Evolutionary conservation across 495 filamentous ascomycete species (phyloP).

Genomic region (Daldinia childiae): DNA sequence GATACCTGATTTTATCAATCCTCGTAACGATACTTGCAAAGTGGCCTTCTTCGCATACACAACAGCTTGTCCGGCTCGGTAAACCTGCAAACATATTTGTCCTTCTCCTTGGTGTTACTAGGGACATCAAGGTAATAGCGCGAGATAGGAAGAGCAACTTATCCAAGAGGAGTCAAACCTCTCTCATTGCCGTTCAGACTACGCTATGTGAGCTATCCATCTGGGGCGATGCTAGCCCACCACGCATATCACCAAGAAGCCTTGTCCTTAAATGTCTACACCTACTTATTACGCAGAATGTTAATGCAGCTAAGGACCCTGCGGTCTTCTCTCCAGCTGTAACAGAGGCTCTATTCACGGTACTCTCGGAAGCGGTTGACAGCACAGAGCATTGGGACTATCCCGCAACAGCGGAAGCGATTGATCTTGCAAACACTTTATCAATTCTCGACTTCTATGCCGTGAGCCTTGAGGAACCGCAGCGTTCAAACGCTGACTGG

Average conservation of each 20-base stretch:
- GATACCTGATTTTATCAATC: slow-evolving; percentile 65
- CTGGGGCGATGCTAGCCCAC: slow-evolving; percentile 65
- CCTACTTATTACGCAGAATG: slow-evolving; percentile 60
- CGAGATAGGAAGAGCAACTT: slow-evolving; percentile 75
- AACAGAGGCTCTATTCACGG: slow-evolving; percentile 60
- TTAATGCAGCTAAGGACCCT: slow-evolving; percentile 54
- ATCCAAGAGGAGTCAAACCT: slow-evolving; percentile 67
- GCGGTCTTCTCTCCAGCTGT: slow-evolving; percentile 61
- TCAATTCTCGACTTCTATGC: slow-evolving; percentile 56
- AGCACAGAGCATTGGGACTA: slow-evolving; percentile 49
- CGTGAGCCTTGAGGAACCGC: slow-evolving; percentile 51
- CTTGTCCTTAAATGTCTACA: slow-evolving; percentile 73
- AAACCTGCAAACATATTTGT: slow-evolving; percentile 61
- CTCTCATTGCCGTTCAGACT: slow-evolving; percentile 62
- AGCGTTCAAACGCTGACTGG: slow-evolving; percentile 46
- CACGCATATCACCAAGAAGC: slow-evolving; percentile 66
- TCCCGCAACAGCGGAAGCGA: slow-evolving; percentile 42
- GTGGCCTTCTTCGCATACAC: slow-evolving; percentile 58
- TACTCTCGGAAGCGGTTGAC: slow-evolving; percentile 53
- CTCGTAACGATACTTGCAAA: slow-evolving; percentile 65
- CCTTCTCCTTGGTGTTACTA: slow-evolving; percentile 60
- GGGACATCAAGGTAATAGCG: slow-evolving; percentile 63
- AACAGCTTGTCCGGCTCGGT: slow-evolving; percentile 60
- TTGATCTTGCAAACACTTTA: slow-evolving; percentile 53
- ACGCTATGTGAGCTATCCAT: slow-evolving; percentile 60